phyloP scores from a whole-genome alignment of 2,329 filamentous ascomycete genomes.

The Colletotrichum melonis region DNA sequence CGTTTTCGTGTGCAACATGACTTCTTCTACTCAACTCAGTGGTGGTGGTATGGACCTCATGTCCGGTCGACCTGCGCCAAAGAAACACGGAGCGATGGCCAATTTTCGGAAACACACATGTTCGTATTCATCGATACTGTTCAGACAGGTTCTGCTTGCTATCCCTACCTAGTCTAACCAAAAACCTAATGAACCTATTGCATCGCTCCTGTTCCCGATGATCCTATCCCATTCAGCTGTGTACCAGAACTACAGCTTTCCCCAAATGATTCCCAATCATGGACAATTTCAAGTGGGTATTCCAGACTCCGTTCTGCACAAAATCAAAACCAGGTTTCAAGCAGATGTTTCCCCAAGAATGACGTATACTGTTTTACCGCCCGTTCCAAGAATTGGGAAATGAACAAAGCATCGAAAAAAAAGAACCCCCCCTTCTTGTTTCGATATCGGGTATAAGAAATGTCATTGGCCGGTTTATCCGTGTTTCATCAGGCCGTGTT shows the following conservation, averaged over 20 bases:
- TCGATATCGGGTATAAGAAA: conserved; percentile 15
- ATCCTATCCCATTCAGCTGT: neutral
- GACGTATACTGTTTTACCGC: conserved; percentile 28
- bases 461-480: neutral
- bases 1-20: too few species aligned
- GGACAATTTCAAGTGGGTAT: conserved; percentile 13
- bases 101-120: neutral
- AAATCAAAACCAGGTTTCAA: neutral
- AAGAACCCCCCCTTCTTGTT: neutral
- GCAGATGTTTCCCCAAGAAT: neutral
- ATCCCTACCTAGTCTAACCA: neutral
- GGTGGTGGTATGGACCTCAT: too few species aligned
- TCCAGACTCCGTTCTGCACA: neutral
- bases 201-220: neutral
- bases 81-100: neutral
- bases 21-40: too few species aligned
- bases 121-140: neutral
- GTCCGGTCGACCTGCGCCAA: neutral
- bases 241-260: neutral
- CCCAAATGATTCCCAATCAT: neutral
- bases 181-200: neutral
- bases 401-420: neutral
- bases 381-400: neutral
- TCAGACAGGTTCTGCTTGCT: neutral
- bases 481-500: conserved; percentile 21